A percentile compares a stretch with the other conserved stretches of the same genome.
Evolutionary conservation across 192 early-diverging fungal species (phyloP).

Genomic region (Lunasporangiospora selenospora): DNA sequence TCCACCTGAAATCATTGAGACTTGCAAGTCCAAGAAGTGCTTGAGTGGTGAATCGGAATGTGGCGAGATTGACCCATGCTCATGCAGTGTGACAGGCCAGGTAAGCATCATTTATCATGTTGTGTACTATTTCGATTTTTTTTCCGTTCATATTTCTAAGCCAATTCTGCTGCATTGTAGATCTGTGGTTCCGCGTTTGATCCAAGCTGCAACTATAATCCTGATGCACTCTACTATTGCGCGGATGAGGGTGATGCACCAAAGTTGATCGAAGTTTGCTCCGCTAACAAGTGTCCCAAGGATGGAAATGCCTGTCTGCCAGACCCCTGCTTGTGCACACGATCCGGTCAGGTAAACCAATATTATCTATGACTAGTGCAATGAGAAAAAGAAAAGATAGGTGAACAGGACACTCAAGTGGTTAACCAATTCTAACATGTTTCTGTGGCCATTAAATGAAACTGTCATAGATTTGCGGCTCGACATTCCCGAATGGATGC

Average conservation of each 20-base stretch:
- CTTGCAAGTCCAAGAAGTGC: neutral
- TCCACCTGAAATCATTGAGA: neutral
- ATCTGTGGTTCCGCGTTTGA: conserved; percentile 6
- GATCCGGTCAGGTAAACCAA: neutral
- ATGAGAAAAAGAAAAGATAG: no score
- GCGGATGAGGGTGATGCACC: conserved; percentile 6
- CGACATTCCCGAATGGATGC: neutral
- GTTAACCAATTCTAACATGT: no score
- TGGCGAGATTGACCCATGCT: neutral
- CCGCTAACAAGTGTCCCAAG: neutral
- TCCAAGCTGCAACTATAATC: neutral
- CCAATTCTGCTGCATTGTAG: neutral
- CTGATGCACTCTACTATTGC: neutral
- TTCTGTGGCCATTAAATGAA: no score
- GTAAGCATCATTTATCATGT: neutral
- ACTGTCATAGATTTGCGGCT: neutral
- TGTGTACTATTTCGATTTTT: no score
- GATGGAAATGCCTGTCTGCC: neutral
- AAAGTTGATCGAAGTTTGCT: neutral
- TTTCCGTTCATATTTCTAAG: neutral
- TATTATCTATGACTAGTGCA: no score
- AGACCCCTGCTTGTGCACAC: conserved; percentile 3
- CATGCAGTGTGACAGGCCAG: neutral
- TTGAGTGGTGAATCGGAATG: neutral
- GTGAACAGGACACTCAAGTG: no score